Evolutionary conservation across 441 rosid genomes (phyloP), one percentile per base, ranked within the genome.

Genomic region (Manihot esculenta): DNA sequence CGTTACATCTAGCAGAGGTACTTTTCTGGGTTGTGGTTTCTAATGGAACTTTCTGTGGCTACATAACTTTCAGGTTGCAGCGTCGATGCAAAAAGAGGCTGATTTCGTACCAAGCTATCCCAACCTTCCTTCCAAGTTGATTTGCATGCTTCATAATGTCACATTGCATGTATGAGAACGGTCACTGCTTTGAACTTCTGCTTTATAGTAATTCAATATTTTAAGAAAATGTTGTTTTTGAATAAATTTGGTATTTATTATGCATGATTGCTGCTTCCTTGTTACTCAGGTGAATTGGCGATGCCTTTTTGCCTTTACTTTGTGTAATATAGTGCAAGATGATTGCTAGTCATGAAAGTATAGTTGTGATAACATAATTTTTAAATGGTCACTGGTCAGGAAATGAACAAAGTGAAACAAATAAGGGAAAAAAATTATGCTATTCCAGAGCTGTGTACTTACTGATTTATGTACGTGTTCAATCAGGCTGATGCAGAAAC

Each of bases 41-140:
- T 75, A 48, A 69, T 70, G 56, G 56, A 66, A 51, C 49, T 61
- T 60, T 64, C 66, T 60, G 33, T 45, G 26, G 47, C 27, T 18
- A 50, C 45, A 11, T 26, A 51, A 63, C 51, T 70, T 82, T 60
- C 86, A 94, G 98, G 98, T 94, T 42, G 95, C 99, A 10, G 92
- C 99, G 27, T 90, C 97, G 14, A 94, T 94, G 99, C 97, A 94
- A 70, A 90, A 92, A 85, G 93, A 92, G 81, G 77, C 86, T 38
- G 97, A 89, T 69, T 86, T 88, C 68, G 81, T 92, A 69, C 99
- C 99, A 3, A 94, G 84, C 80, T 92, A 94, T 71, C 97, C 97
- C 7, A 94, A 94, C 81, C 99, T 94, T 71, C 93, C 97, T 77
- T 85, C 96, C 49, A 89, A 92, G 87, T 85, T 94, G 83, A 89